Evolutionary conservation across 176 grass and related monocot genomes (phyloP), one percentile per base, ranked within the genome.

Genomic region (Secale cereale): DNA sequence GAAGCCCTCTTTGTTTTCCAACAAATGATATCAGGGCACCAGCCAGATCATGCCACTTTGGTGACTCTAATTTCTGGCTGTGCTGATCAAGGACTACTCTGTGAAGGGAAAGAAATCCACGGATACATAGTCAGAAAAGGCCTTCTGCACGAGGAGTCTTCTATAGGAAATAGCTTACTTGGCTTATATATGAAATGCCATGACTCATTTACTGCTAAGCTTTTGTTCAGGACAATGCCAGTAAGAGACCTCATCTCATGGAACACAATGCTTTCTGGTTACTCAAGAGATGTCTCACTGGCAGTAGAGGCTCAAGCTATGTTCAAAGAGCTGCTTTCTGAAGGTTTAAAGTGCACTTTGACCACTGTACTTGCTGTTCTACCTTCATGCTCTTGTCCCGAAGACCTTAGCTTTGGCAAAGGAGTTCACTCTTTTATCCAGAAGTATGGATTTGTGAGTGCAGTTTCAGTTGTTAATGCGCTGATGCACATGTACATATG

Each of bases 401-500:
- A 96, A 78, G 82, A 94, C 54, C 82, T 96, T 86, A 81, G 37
- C 15, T 96, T 96, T 78, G 91, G 97, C 59, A 82, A 86, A 85
- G 56, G 70, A 70, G 70, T 94, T 85, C 91, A 99, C 71, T 72
- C 78, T 70, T 87, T 94, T 65, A 70, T 56, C 73, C 64, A 91
- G 52, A 94, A 90, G 81, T 89, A 77, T 65, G 91, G 89, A 50
- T 80, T 92, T 74, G 16, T 37, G 32, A 78, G 26, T 74, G 74
- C 16, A 76, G 54, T 95, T 85, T 91, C 88, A 72, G 81, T 65
- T 65, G 70, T 84, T 74, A 95, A 98, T 89, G 87, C 91, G 22
- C 70, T 98, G 73, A 92, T 95, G 88, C 89, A 89, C 48, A 94
- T 98, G 91, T 95, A 98, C 77, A 88, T 91, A 71, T 86, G 80